phyloP scores from a whole-genome alignment of 306 rosid species.

The Glycyrrhiza uralensis region DNA sequence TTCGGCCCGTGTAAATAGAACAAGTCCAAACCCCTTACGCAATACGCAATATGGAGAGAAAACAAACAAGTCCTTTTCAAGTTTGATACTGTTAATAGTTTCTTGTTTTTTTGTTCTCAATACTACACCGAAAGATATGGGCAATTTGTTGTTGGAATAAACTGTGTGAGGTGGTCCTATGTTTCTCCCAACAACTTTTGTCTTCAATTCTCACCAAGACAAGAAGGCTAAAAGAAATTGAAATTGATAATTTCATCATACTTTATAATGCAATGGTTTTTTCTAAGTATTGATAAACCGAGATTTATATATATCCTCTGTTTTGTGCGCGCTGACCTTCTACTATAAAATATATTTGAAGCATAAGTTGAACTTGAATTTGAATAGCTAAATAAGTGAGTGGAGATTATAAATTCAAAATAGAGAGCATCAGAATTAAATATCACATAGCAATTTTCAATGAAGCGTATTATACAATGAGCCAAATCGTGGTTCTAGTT shows the following conservation, averaged over 20 bases:
- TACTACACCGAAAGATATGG: neutral
- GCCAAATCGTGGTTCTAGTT: neutral
- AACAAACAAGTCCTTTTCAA: conserved; percentile 28
- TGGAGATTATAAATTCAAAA: neutral
- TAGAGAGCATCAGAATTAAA: neutral
- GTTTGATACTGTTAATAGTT: conserved; percentile 18
- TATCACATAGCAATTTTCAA: neutral
- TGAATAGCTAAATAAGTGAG: neutral
- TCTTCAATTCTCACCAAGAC: neutral
- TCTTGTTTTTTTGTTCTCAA: conserved; percentile 35
- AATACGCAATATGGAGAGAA: neutral
- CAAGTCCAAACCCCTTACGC: conserved; percentile 10
- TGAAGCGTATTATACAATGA: neutral
- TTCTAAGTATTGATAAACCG: neutral
- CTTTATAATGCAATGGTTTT: neutral
- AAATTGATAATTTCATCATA: neutral
- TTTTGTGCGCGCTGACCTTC: neutral
- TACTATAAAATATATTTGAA: neutral
- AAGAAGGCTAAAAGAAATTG: neutral
- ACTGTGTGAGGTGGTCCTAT: conserved; percentile 41
- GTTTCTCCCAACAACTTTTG: conserved; percentile 14
- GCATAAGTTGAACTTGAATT: neutral
- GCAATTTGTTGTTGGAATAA: conserved; percentile 30
- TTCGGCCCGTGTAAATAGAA: neutral
- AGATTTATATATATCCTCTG: neutral